These are phyloP conservation scores for Lonicera japonica DNA, from an alignment of 129 eudicot species.

Conservation along the genomic window DNA sequence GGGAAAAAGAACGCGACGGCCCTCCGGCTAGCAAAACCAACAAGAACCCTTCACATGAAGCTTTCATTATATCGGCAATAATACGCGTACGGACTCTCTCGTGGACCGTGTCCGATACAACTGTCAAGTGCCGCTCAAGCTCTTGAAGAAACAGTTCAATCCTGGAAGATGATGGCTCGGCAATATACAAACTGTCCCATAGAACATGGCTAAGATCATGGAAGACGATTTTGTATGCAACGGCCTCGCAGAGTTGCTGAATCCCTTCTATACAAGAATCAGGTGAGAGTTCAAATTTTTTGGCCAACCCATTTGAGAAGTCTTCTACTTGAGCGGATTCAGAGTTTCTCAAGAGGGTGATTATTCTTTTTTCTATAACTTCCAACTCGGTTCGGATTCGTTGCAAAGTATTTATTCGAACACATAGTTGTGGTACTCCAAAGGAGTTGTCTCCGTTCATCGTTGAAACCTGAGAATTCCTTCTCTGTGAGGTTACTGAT, in stretches of 20 bases:
- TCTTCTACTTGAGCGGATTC: conserved; percentile 76
- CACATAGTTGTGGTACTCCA: conserved; percentile 74
- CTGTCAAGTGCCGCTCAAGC: conserved; percentile 58
- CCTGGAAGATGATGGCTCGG: conserved; percentile 66
- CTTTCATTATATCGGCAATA: conserved; percentile 87
- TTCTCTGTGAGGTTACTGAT: conserved; percentile 43
- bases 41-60: conserved; percentile 81
- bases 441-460: conserved; percentile 46
- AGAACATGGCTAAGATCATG: conserved; percentile 71
- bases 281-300: conserved; percentile 78
- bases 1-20: conserved; percentile 65
- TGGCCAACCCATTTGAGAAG: conserved; percentile 68
- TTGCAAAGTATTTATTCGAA: conserved; percentile 78
- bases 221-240: conserved; percentile 72
- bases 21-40: conserved; percentile 95
- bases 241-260: conserved; percentile 74
- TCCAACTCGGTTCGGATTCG: conserved; percentile 70
- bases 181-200: conserved; percentile 84
- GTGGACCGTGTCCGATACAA: conserved; percentile 58
- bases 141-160: conserved; percentile 82
- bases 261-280: conserved; percentile 70
- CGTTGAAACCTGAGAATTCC: conserved; percentile 68
- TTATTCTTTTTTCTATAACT: conserved; percentile 70
- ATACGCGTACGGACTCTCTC: conserved; percentile 81
- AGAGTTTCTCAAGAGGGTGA: conserved; percentile 81